phyloP scores from a whole-genome alignment of 257 asterid species.

The Solanum ossicruentum region DNA sequence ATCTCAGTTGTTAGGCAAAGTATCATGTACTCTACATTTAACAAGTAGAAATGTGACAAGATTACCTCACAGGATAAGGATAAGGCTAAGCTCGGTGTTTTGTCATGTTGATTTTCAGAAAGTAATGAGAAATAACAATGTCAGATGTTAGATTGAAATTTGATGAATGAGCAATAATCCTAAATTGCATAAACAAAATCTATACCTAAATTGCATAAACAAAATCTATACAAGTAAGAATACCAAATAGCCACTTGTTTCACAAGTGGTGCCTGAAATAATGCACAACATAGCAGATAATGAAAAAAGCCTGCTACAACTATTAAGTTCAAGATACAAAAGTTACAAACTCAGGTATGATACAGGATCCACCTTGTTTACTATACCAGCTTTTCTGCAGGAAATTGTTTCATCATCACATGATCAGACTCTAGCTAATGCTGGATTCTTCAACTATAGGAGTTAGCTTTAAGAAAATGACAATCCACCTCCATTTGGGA shows the following conservation, averaged over 20 bases:
- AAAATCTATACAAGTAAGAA: background rate
- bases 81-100: background rate
- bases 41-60: background rate
- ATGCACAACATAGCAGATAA: background rate
- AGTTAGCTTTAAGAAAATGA: background rate
- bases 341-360: background rate
- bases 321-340: background rate
- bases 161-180: background rate
- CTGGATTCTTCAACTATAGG: background rate
- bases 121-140: background rate
- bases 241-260: background rate
- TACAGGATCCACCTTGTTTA: background rate
- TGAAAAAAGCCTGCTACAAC: background rate
- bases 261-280: background rate
- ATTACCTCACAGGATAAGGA: background rate
- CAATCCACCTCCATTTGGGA: background rate
- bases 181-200: background rate
- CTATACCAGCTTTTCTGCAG: background rate
- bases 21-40: background rate
- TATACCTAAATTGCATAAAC: background rate
- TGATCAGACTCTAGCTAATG: background rate
- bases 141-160: background rate
- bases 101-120: background rate
- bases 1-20: background rate
- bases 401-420: background rate